Conservation (phyloP, 371 early-diverging fungal species). For the Syncephalastrum monosporum region DNA sequence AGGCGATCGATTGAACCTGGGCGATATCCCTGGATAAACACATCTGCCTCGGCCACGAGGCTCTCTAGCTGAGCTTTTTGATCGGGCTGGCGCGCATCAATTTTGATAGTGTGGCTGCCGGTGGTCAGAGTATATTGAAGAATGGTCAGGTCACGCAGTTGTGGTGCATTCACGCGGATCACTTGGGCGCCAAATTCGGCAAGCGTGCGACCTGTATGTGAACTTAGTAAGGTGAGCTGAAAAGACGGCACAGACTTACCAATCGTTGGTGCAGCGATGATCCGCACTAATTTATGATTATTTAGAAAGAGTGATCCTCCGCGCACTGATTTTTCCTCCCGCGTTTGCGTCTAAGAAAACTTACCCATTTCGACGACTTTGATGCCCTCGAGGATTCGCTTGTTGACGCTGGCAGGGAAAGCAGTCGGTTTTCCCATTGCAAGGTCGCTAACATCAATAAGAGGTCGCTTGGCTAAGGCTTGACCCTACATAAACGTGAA, state of each 20-base stretch:
- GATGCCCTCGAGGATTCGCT: constrained; percentile 10
- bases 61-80: constrained; percentile 9
- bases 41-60: constrained; percentile 18
- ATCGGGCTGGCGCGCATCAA: constrained; percentile 14
- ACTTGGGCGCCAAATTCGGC: constrained; percentile 22
- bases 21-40: constrained; percentile 17
- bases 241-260: background rate
- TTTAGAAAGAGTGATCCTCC: background rate
- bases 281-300: background rate
- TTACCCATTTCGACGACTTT: constrained; percentile 15
- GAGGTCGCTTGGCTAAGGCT: constrained; percentile 4
- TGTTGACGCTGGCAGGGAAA: constrained; percentile 1
- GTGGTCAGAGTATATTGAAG: constrained; percentile 14
- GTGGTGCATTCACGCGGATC: constrained; percentile 17
- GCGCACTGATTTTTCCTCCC: background rate
- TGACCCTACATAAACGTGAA: constrained; percentile 9
- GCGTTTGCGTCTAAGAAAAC: background rate
- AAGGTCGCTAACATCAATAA: constrained; percentile 2
- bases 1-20: constrained; percentile 16
- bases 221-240: too few relatives aligned
- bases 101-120: constrained; percentile 10
- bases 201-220: constrained; percentile 7
- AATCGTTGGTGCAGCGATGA: constrained; percentile 12
- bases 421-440: background rate
- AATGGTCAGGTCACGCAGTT: constrained; percentile 12